Base-by-base conservation (phyloP, 108 stramenopile genomes). In the Epithemia pelagica region DNA sequence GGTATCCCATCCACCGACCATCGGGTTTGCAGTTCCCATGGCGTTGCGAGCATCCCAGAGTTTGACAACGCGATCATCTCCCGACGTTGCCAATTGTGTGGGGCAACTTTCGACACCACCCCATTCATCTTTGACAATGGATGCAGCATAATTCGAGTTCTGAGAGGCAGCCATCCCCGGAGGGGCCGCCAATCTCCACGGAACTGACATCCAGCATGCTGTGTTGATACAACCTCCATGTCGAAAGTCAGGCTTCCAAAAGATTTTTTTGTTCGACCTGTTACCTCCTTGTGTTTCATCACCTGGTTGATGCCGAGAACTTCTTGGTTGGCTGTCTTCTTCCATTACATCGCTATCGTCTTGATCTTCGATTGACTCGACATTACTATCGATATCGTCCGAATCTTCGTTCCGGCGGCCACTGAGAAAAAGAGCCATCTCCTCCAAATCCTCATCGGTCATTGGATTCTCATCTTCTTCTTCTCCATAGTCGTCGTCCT, bases 181-280 rank as follows among this genome's bases (percentile, higher is more conserved):
- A 2, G 62, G 53, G 21, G 82, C 82, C 21, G 86, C 86, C 27
- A 89, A 68, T 32, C 86, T 73, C 88, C 91, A 92, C 0, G 72
- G 78, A 52, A 76, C 79, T 62, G 81, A 77, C 60, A 92, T 33
- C 91, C 91, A 92, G n/a, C 76, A 74, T 18, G 86, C 88, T 23
- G 91, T 92, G 59, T 92, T 92, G 65, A 92, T 87, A 54, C 91
- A 92, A 8, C 91, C 91, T 0, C 81, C 78, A 69, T 92, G 91
- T 25, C 74, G 78, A 78, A 92, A 86, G 23, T 69, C 65, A 19
- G 55, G 33, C 26, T 27, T 58, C 56, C 56, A 46, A 46, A 5
- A 15, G 15, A 15, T 46, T 15, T 46, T 46, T 15, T 46, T 46
- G 10, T 21, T 61, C 28, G 28, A 10, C 29, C 27, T 30, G 26